phyloP scores from a whole-genome alignment of 495 filamentous ascomycete genomes.

The Podospora tetraspora region DNA sequence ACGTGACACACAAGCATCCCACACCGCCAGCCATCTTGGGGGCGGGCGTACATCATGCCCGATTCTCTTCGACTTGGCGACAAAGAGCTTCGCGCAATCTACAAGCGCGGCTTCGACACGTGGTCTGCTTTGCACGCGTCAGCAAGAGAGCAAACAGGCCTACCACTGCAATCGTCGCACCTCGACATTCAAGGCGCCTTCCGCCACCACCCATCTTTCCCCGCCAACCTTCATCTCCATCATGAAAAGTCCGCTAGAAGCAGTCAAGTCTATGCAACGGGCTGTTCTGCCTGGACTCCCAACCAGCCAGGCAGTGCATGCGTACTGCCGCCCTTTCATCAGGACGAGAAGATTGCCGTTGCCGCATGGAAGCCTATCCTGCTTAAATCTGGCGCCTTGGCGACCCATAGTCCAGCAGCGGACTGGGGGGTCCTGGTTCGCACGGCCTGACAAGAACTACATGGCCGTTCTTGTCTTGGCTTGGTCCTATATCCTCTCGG shows the following conservation, averaged over 20 bases:
- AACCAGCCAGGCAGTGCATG: background rate
- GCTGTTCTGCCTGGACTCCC: background rate
- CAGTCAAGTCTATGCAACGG: background rate
- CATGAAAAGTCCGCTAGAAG: background rate
- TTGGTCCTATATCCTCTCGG: slow-evolving; percentile 23
- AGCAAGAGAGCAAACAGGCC: background rate
- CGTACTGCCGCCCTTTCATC: background rate
- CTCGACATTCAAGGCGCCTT: background rate
- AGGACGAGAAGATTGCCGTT: slow-evolving; percentile 6
- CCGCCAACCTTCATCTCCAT: background rate
- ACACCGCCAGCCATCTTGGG: no score
- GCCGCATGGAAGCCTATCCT: background rate
- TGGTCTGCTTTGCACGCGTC: slow-evolving; percentile 7
- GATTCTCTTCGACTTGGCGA: slow-evolving; percentile 9
- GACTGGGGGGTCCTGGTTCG: slow-evolving; percentile 1
- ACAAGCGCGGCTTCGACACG: slow-evolving; percentile 5
- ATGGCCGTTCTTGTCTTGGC: slow-evolving; percentile 15
- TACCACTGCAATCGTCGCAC: background rate
- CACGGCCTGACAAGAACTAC: slow-evolving; percentile 6
- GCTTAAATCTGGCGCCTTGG: background rate
- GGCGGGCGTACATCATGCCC: no score
- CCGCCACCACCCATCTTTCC: background rate
- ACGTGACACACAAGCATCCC: no score
- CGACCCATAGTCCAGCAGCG: background rate
- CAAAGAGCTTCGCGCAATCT: background rate